Evolutionary conservation across 495 filamentous ascomycete genomes (phyloP).

Genomic region (Penicillium coffeae): DNA sequence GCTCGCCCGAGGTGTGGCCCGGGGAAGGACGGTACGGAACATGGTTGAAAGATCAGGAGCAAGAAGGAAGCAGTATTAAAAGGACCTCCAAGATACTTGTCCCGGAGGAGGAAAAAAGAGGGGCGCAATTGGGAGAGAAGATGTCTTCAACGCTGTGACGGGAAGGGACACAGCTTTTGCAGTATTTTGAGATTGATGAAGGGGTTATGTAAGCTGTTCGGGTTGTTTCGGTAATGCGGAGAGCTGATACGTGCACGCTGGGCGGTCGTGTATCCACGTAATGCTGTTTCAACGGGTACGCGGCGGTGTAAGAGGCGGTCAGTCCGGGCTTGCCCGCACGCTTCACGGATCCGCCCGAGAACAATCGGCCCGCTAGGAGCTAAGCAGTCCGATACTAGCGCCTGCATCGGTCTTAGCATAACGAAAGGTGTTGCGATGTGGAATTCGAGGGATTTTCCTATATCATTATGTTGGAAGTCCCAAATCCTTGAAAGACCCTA

Average conservation of each 20-base stretch:
- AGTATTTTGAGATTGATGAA: constrained; percentile 22
- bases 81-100: constrained; percentile 27
- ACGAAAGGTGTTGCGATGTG: too few relatives aligned
- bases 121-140: constrained; percentile 19
- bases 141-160: constrained; percentile 24
- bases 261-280: too few relatives aligned
- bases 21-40: constrained; percentile 70
- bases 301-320: not conserved
- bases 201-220: constrained; percentile 23
- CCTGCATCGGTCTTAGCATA: too few relatives aligned
- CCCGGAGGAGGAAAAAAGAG: constrained; percentile 23
- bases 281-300: too few relatives aligned
- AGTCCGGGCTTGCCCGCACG: not conserved
- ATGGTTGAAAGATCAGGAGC: constrained; percentile 45
- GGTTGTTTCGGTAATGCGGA: constrained; percentile 20
- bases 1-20: constrained; percentile 61
- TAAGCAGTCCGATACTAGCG: too few relatives aligned
- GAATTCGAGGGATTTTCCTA: too few relatives aligned
- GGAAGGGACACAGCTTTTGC: constrained; percentile 33
- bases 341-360: too few relatives aligned
- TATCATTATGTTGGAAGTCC: too few relatives aligned
- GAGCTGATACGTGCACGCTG: not conserved
- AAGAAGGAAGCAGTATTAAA: constrained; percentile 20
- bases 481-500: too few relatives aligned
- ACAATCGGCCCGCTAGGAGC: too few relatives aligned